Evolutionary conservation across 129 eudicot species (phyloP).

Genomic region (Lactuca sativa): DNA sequence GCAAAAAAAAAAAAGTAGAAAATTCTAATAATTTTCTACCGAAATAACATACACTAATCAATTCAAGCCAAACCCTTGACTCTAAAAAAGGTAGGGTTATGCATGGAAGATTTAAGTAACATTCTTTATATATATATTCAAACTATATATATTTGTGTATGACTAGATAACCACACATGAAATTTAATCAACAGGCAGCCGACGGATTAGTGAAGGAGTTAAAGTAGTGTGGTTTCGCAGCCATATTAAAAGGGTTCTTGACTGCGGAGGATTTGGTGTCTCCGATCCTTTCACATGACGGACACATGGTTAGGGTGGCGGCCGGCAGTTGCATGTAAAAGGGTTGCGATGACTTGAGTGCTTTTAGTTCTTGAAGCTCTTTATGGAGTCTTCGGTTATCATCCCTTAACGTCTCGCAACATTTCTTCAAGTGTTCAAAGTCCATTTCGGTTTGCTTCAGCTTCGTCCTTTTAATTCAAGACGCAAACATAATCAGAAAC

Average conservation of each 20-base stretch:
- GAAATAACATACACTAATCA: conserved; percentile 21
- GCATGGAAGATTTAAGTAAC: conserved; percentile 18
- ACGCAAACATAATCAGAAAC: conserved; percentile 1
- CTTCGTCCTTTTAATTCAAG: conserved; percentile 60
- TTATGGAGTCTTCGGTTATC: conserved; percentile 85
- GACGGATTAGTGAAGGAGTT: conserved; percentile 66
- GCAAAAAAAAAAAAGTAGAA: neutral
- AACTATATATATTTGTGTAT: conserved; percentile 18
- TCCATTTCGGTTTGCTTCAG: conserved; percentile 95
- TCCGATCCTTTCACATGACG: conserved; percentile 77
- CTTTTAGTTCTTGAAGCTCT: conserved; percentile 83
- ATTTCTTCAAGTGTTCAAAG: conserved; percentile 82
- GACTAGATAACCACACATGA: conserved; percentile 21
- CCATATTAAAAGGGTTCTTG: conserved; percentile 35
- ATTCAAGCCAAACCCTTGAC: conserved; percentile 47
- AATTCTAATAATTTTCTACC: conserved; percentile 22
- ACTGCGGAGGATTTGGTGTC: conserved; percentile 29
- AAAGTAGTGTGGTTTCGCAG: conserved; percentile 53
- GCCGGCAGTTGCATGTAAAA: conserved; percentile 92
- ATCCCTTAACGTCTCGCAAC: conserved; percentile 69
- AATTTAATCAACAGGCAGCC: conserved; percentile 51
- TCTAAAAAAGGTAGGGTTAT: conserved; percentile 51
- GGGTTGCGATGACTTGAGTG: conserved; percentile 58
- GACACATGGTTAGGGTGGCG: conserved; percentile 92
- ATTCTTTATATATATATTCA: conserved; percentile 12